Base-by-base conservation (phyloP, 768 basidiomycete genomes). In the Peribolospora baueri region DNA sequence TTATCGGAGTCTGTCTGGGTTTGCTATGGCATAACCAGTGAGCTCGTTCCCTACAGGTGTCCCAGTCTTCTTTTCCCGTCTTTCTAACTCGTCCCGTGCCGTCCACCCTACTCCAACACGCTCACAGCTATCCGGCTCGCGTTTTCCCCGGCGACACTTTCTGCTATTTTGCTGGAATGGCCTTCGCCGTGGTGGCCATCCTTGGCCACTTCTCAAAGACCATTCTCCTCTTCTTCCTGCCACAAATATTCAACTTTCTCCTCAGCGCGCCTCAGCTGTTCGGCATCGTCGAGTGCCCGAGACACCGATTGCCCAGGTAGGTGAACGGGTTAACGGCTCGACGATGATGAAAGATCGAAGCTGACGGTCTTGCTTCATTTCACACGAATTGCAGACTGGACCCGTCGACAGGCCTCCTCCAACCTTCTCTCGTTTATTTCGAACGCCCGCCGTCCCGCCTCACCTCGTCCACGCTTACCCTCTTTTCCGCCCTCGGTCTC, bases 121-220 rank as follows among this genome's bases (percentile, higher is more conserved):
- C 38, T 40, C 53, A 9, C 62, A 95, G 91, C 88, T 97, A 91
- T 66, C 93, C 93, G 5, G 88, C 93, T 7, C 75, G 82, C 25
- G 86, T 77, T 0, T 98, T 97, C 65, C 84, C 88, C 0, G 93
- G 93, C 3, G 93, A 98, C 66, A 98, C 93, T 3, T 74, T 98
- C 40, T 98, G 93, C 68, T 98, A 98, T 70, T 79, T 95, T 46
- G 78, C 87, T 0, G 93, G 93, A 57, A 98, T 98, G 93, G 86
- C 93, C 4, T 97, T 98, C 66, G 82, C 93, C 0, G 90, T 93
- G 7, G 88, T 91, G 41, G 90, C 87, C 36, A 95, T 98, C 59
- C 85, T 93, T 63, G 87, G 83, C 0, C 93, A 98, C 67, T 95
- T 88, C 68, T 86, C 85, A 53, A 98, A 98, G 69, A 98, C 93